These are phyloP conservation scores for Microsporum canis DNA, from an alignment of 2,329 filamentous ascomycete species.

Conservation along the genomic window DNA sequence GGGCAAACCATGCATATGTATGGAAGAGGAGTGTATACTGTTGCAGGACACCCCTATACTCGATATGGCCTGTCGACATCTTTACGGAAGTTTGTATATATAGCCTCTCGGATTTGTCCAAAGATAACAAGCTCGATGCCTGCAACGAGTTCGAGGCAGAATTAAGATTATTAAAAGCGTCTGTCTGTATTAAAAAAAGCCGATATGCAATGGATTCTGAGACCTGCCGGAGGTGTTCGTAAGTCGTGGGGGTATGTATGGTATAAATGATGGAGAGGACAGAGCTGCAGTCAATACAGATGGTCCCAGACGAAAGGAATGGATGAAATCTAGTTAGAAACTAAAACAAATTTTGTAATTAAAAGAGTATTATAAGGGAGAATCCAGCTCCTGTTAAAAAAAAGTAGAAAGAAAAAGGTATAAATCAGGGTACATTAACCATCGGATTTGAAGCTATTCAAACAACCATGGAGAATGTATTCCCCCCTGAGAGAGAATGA, in stretches of 20 bases:
- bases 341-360: background rate
- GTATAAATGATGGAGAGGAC: background rate
- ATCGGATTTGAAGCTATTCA: background rate
- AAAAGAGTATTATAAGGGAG: constrained; percentile 4
- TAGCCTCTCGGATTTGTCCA: background rate
- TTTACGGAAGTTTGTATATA: background rate
- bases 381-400: constrained; percentile 2
- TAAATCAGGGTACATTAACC: background rate
- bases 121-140: background rate
- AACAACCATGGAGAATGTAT: background rate
- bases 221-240: background rate
- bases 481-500: background rate
- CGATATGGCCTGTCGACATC: background rate
- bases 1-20: background rate
- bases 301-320: background rate
- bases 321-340: background rate
- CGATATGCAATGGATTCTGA: background rate
- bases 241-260: background rate
- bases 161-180: background rate
- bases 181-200: background rate
- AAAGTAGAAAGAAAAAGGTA: background rate
- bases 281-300: background rate
- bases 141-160: background rate
- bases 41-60: background rate
- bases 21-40: background rate